A percentile compares a stretch with the other conserved stretches of the same genome.
Evolutionary conservation across 768 basidiomycete species (phyloP).

Genomic region (Cystofilobasidium bisporidii): DNA sequence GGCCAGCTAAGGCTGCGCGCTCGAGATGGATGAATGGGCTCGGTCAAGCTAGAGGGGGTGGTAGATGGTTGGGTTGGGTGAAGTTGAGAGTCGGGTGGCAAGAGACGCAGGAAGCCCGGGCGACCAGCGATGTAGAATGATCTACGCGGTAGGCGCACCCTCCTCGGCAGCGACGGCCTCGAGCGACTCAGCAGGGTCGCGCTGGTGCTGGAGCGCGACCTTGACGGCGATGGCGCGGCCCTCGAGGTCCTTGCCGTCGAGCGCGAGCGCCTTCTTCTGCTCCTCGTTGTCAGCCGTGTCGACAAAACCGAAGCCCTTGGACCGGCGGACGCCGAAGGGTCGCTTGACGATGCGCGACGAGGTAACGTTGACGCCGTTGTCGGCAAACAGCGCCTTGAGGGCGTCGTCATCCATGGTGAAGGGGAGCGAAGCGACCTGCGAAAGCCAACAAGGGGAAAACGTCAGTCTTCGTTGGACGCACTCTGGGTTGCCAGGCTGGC

Average conservation of each 20-base stretch:
- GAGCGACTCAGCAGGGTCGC: constrained; percentile 41
- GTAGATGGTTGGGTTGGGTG: background rate
- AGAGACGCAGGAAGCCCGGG: constrained; percentile 1
- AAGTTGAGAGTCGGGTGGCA: background rate
- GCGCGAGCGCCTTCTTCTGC: constrained; percentile 81
- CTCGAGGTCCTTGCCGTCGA: constrained; percentile 78
- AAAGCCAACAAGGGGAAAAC: background rate
- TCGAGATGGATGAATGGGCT: background rate
- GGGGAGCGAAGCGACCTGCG: constrained; percentile 68
- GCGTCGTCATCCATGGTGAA: constrained; percentile 82
- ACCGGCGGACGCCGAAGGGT: constrained; percentile 44
- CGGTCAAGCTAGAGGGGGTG: background rate
- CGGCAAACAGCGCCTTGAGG: constrained; percentile 71
- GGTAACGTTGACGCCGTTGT: constrained; percentile 64
- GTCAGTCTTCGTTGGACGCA: no score
- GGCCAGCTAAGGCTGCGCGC: no score
- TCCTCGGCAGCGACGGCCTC: constrained; percentile 7
- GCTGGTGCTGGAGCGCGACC: constrained; percentile 74
- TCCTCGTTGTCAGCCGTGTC: constrained; percentile 81
- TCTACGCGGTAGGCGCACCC: constrained; percentile 11
- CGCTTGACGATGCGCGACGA: constrained; percentile 64
- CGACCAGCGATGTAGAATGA: no score
- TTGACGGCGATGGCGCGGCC: constrained; percentile 72
- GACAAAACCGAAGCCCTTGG: constrained; percentile 97
- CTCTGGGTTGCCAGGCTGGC: background rate